These are phyloP conservation scores for Chloris gayana DNA, from an alignment of 176 grass and related monocot genomes.

Conservation along the genomic window DNA sequence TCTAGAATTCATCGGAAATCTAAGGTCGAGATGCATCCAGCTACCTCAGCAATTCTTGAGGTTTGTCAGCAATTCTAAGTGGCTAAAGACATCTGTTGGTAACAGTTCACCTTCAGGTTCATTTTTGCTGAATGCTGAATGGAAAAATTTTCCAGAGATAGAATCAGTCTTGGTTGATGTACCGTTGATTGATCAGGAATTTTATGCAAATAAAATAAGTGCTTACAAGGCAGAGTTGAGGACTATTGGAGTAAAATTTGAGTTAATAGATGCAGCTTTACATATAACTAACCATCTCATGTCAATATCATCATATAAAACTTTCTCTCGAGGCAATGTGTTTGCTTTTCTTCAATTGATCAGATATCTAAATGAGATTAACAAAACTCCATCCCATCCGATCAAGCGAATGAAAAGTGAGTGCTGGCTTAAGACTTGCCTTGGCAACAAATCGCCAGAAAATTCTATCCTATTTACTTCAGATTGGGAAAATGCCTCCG, in stretches of 20 bases:
- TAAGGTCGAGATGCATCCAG: neutral
- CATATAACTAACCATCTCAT: conserved; percentile 33
- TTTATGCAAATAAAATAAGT: conserved; percentile 38
- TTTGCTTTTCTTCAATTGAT: conserved; percentile 50
- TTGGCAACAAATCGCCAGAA: conserved; percentile 33
- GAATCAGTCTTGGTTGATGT: conserved; percentile 18
- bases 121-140: conserved; percentile 30
- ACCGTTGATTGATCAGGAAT: conserved; percentile 43
- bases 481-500: conserved; percentile 32
- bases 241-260: conserved; percentile 41
- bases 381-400: conserved; percentile 3
- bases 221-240: conserved; percentile 32
- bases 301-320: conserved; percentile 2
- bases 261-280: conserved; percentile 27
- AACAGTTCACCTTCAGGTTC: conserved; percentile 31
- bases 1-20: conserved; percentile 11
- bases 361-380: conserved; percentile 35
- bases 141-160: conserved; percentile 11
- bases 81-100: conserved; percentile 44
- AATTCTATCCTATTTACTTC: conserved; percentile 45
- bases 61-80: conserved; percentile 38
- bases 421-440: conserved; percentile 47
- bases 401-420: conserved; percentile 32
- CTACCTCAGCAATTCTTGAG: conserved; percentile 24
- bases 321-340: conserved; percentile 30